Conservation (phyloP, 805 yeast species). For the Scheffersomyces ergatensis region DNA sequence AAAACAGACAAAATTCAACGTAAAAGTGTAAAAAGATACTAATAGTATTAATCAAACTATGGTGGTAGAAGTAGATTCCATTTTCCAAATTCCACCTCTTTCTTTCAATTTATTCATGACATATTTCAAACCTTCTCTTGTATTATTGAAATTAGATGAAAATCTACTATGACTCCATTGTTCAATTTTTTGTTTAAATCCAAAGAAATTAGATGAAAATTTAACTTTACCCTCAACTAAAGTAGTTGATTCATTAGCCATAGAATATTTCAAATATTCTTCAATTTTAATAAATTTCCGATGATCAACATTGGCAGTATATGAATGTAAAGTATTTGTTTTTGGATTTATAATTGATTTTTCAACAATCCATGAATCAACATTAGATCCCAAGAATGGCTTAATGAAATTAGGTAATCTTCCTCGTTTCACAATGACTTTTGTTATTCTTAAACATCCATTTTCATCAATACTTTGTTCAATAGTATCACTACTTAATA, state of each 20-base stretch:
- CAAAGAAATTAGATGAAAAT: slow-evolving; percentile 67
- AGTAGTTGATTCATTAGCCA: slow-evolving; percentile 31
- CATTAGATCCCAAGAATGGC: slow-evolving; percentile 68
- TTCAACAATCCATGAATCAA: slow-evolving; percentile 82
- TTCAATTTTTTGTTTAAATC: slow-evolving; percentile 74
- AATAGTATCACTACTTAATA: slow-evolving; percentile 76
- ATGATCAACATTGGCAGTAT: slow-evolving; percentile 83
- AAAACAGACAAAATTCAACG: too few relatives aligned
- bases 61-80: not conserved
- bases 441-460: slow-evolving; percentile 69
- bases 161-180: slow-evolving; percentile 75
- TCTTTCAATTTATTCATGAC: slow-evolving; percentile 68
- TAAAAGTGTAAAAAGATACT: too few relatives aligned
- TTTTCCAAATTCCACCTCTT: slow-evolving; percentile 3
- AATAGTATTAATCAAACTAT: too few relatives aligned
- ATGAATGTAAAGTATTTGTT: slow-evolving; percentile 54
- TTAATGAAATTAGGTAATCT: slow-evolving; percentile 75
- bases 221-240: slow-evolving; percentile 58
- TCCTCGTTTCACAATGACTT: slow-evolving; percentile 76
- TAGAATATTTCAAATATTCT: slow-evolving; percentile 62
- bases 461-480: slow-evolving; percentile 54
- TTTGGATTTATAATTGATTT: slow-evolving; percentile 69
- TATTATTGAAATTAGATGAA: slow-evolving; percentile 60
- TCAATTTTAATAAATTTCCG: slow-evolving; percentile 73
- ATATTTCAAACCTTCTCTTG: slow-evolving; percentile 69